phyloP scores from a whole-genome alignment of 2,329 filamentous ascomycete genomes.

The Talaromyces rugulosus region DNA sequence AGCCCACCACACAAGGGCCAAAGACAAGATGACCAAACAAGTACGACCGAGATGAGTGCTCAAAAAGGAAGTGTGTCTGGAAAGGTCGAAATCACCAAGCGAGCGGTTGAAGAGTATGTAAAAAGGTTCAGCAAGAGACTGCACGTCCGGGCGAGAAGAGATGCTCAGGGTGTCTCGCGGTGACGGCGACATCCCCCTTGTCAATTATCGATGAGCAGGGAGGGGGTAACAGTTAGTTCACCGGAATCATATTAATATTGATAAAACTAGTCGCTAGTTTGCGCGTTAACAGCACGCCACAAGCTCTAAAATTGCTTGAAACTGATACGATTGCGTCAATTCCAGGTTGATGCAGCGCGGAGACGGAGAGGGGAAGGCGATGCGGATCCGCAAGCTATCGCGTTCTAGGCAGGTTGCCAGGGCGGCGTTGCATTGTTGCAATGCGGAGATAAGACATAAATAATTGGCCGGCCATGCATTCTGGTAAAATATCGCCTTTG shows the following conservation, averaged over 20 bases:
- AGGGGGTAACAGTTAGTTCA: not conserved
- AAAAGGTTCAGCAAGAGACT: not conserved
- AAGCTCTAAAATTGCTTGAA: not conserved
- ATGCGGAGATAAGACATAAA: not conserved
- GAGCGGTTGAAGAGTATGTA: not conserved
- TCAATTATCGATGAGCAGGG: not conserved
- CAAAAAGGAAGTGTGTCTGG: not conserved
- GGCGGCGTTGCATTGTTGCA: not conserved
- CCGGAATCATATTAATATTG: not conserved
- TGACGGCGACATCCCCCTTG: not conserved
- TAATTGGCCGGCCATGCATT: not conserved
- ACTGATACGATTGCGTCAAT: not conserved
- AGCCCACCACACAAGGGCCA: not conserved
- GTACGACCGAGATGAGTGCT: not conserved
- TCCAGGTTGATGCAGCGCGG: not conserved
- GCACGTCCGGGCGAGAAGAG: not conserved
- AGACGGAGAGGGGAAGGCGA: not conserved
- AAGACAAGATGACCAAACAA: not conserved
- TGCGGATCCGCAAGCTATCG: not conserved
- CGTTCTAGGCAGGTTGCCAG: constrained; percentile 5
- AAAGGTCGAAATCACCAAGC: not conserved
- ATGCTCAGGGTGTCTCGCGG: not conserved
- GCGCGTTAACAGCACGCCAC: not conserved
- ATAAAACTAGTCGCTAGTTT: not conserved
- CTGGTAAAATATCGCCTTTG: no score